phyloP scores from a whole-genome alignment of 2,329 filamentous ascomycete genomes.

The Venturia carpophila region DNA sequence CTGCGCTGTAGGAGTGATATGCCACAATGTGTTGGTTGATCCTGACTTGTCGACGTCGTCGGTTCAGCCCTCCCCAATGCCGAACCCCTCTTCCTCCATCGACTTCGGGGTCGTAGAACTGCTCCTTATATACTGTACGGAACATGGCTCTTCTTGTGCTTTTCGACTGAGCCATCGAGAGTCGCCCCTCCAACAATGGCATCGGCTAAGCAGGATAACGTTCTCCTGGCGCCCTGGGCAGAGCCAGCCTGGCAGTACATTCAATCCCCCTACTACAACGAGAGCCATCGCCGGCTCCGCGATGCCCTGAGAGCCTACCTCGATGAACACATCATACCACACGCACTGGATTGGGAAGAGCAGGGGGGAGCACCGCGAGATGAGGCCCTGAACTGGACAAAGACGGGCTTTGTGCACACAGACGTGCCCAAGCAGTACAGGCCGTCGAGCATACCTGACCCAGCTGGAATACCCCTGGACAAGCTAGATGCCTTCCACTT shows the following conservation, averaged over 20 bases:
- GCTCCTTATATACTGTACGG: not conserved
- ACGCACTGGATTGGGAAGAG: conserved; percentile 56
- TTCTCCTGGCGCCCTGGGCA: conserved; percentile 33
- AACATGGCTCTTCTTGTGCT: not conserved
- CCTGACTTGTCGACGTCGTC: not conserved
- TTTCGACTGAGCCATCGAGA: not conserved
- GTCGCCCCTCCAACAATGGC: conserved; percentile 2
- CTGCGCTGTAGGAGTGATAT: too few species aligned
- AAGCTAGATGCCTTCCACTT: conserved; percentile 34
- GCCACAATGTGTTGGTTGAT: too few species aligned
- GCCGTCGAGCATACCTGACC: conserved; percentile 32
- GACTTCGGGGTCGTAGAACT: not conserved
- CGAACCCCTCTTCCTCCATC: not conserved
- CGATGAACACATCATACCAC: conserved; percentile 49
- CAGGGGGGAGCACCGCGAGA: conserved; percentile 42
- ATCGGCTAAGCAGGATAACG: conserved; percentile 15
- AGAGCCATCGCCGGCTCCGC: conserved; percentile 52
- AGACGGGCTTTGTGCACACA: conserved; percentile 36
- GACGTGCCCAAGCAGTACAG: conserved; percentile 40
- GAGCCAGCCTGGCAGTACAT: conserved; percentile 42
- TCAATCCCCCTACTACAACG: conserved; percentile 55
- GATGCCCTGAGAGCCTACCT: conserved; percentile 51
- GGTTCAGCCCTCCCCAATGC: not conserved
- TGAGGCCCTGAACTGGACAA: conserved; percentile 32
- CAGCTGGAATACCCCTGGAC: conserved; percentile 31